Evolutionary conservation across 176 grass and related monocot species (phyloP).

Genomic region (Cenchrus fungigraminus): DNA sequence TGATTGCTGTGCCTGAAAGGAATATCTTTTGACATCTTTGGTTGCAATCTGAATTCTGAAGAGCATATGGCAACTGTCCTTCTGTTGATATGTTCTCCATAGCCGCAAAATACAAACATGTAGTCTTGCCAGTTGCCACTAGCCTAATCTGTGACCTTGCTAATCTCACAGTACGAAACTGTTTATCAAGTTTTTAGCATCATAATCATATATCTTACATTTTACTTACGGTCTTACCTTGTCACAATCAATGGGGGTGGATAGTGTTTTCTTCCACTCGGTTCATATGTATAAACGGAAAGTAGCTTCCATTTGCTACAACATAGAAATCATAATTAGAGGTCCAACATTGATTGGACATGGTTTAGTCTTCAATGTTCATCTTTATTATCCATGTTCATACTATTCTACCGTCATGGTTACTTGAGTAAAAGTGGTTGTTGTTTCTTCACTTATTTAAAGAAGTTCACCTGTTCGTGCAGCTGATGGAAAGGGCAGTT

Average conservation of each 20-base stretch:
- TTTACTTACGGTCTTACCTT: background rate
- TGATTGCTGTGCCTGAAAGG: background rate
- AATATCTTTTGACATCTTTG: background rate
- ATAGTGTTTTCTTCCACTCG: background rate
- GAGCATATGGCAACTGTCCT: background rate
- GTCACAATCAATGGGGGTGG: background rate
- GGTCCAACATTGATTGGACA: background rate
- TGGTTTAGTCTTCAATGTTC: background rate
- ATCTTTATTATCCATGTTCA: background rate
- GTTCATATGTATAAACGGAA: conserved; percentile 12
- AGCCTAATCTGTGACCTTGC: conserved; percentile 2
- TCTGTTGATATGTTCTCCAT: background rate
- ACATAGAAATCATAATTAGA: background rate
- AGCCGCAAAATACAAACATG: background rate
- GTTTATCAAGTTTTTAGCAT: conserved; percentile 25
- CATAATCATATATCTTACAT: conserved; percentile 14
- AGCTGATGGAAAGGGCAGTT: conserved; percentile 71
- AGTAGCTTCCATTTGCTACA: background rate
- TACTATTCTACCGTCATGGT: background rate
- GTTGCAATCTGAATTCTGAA: background rate
- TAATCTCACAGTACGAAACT: background rate
- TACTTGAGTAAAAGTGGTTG: background rate
- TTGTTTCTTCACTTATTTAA: background rate
- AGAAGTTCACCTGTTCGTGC: conserved; percentile 39
- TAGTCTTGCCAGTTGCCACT: conserved; percentile 27